Evolutionary conservation across 345 rosid genomes (phyloP).

Genomic region (Cardamine resedifolia): DNA sequence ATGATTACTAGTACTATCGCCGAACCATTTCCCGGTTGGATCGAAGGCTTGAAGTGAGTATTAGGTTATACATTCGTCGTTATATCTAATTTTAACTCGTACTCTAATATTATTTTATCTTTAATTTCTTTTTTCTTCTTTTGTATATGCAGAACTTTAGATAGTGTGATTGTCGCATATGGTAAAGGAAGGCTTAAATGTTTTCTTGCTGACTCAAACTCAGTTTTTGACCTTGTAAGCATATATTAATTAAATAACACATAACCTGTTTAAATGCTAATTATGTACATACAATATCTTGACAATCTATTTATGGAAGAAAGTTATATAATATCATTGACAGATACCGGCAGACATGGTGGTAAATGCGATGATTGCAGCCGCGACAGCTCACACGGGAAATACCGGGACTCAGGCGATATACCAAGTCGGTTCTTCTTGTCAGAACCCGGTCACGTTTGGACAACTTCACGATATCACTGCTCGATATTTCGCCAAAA

Average conservation of each 20-base stretch:
- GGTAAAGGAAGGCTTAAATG: slow-evolving; percentile 55
- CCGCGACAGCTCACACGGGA: slow-evolving; percentile 31
- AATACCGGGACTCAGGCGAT: slow-evolving; percentile 38
- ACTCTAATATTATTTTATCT: background rate
- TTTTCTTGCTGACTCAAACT: slow-evolving; percentile 41
- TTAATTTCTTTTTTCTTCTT: background rate
- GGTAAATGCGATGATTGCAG: slow-evolving; percentile 33
- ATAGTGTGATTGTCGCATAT: slow-evolving; percentile 45
- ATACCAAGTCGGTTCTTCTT: slow-evolving; percentile 81
- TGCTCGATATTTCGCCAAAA: slow-evolving; percentile 53
- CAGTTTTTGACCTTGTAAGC: slow-evolving; percentile 53
- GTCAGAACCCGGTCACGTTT: slow-evolving; percentile 54
- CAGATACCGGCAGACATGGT: slow-evolving; percentile 46
- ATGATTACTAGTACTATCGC: slow-evolving; percentile 65
- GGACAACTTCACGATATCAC: slow-evolving; percentile 50
- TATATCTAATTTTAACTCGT: background rate
- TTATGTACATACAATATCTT: background rate
- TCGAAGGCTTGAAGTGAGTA: slow-evolving; percentile 67
- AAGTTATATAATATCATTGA: background rate
- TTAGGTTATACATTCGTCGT: background rate
- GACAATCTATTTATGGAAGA: background rate
- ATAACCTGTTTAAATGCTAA: background rate
- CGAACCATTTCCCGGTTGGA: slow-evolving; percentile 91
- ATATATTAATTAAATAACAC: slow-evolving; percentile 10
- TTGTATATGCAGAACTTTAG: slow-evolving; percentile 56